Percentiles rank a stretch among this genome's conserved stretches.
Conservation (phyloP, 1,139 yeast species). For the Blastobotrys elegans region DNA sequence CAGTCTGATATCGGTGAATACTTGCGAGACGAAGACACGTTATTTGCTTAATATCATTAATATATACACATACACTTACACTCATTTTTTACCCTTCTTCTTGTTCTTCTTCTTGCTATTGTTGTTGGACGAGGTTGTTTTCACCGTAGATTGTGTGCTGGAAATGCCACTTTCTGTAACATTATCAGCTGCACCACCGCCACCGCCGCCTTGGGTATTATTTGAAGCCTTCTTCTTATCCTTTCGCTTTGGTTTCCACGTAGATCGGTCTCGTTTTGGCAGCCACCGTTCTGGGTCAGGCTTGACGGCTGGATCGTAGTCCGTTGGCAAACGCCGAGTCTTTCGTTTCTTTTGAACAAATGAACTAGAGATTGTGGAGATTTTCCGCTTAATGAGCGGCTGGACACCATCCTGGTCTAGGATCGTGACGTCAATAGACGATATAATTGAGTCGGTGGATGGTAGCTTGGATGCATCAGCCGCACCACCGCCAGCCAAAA, state of each 20-base stretch:
- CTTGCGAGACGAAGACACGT: constrained; percentile 94
- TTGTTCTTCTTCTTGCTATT: constrained; percentile 45
- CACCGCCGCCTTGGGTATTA: constrained; percentile 72
- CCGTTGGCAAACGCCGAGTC: constrained; percentile 40
- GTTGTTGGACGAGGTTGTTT: constrained; percentile 21
- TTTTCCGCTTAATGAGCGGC: constrained; percentile 31
- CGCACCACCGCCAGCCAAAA: constrained; percentile 22
- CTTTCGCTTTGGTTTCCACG: constrained; percentile 65
- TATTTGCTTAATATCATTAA: constrained; percentile 59
- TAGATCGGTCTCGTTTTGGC: constrained; percentile 78
- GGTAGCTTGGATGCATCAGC: constrained; percentile 19
- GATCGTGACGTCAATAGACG: constrained; percentile 39
- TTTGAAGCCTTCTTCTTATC: constrained; percentile 40
- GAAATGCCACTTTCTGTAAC: constrained; percentile 42
- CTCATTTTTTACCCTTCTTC: constrained; percentile 44
- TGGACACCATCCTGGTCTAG: constrained; percentile 39
- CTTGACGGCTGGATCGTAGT: constrained; percentile 37
- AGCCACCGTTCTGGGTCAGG: constrained; percentile 83
- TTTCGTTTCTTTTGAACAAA: constrained; percentile 34
- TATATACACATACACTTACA: background rate
- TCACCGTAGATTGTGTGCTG: constrained; percentile 19
- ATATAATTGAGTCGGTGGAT: constrained; percentile 33
- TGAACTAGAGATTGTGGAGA: constrained; percentile 13
- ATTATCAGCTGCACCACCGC: constrained; percentile 53
- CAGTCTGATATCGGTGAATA: constrained; percentile 98